Base-by-base conservation (phyloP, 331 rosid species). In the Malus hybrid region DNA sequence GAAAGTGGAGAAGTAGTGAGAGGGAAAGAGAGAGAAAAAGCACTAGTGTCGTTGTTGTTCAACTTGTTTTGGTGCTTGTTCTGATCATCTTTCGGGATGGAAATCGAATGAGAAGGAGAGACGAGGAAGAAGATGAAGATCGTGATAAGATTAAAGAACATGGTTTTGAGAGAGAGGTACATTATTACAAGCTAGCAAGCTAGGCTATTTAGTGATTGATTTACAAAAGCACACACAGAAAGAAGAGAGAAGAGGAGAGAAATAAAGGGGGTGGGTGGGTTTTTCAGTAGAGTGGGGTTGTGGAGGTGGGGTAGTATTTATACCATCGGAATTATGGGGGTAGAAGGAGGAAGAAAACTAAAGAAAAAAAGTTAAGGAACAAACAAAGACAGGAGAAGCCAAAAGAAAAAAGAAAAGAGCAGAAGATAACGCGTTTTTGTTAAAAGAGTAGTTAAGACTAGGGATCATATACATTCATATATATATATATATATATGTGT, bases 21-120 rank as follows among this genome's bases (percentile, higher is more conserved):
- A 72, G 92, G 88, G 77, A 91, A 86, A 22, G 91, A 84, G 67
- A 87, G 36, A 5, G 93, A 82, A 46, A 81, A 12, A 22, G 57
- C 57, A 52, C 20, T 52, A 52, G 54, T 18, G 10, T 57, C 33
- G 80, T 42, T 42, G 46, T 19, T 64, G 19, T 31, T 75, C 28
- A 31, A 67, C 31, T 65, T 60, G 84, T 81, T 65, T 7, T 52
- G 57, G 57, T 16, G 57, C 20, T 52, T 52, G 57, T 52, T 16
- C 57, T 52, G 20, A 52, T 52, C 48, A 42, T 42, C 57, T 52
- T 52, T 52, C 1, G 57, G 57, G 18, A 52, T 52, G n/a, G 20
- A 52, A 52, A 52, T 2, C 20, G 75, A 60, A 71, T 71, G 75
- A 28, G 77, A 39, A 31, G 68, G 10, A 20, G 71, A 55, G 55